Percentiles rank a stretch among this genome's conserved stretches.
Conservation (phyloP, 2,329 filamentous ascomycete genomes). For the Pleoardoris graminearum region DNA sequence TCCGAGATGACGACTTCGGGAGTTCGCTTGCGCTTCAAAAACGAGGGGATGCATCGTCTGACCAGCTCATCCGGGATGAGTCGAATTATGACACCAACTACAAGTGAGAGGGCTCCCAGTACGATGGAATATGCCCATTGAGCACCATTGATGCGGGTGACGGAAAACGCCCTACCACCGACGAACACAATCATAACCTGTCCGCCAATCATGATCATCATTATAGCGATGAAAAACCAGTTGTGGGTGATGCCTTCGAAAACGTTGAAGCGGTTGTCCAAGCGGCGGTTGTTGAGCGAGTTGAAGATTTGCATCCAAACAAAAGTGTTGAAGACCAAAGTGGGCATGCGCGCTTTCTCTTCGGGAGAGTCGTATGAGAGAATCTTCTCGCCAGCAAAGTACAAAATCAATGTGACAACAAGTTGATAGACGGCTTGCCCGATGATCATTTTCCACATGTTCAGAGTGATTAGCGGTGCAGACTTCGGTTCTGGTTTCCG, state of each 20-base stretch:
- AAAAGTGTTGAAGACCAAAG: slow-evolving; percentile 95
- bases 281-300: slow-evolving; percentile 91
- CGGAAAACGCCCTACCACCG: slow-evolving; percentile 79
- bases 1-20: slow-evolving; percentile 50
- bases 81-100: slow-evolving; percentile 79
- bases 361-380: slow-evolving; percentile 59
- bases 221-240: slow-evolving; percentile 86
- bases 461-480: slow-evolving; percentile 76
- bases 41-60: slow-evolving; percentile 46
- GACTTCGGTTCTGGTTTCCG: slow-evolving; percentile 78
- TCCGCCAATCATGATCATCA: slow-evolving; percentile 81
- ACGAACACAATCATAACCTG: slow-evolving; percentile 90
- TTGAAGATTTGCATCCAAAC: slow-evolving; percentile 99
- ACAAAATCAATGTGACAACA: slow-evolving; percentile 74
- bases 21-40: slow-evolving; percentile 48
- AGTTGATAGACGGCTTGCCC: slow-evolving; percentile 91
- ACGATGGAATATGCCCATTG: slow-evolving; percentile 90
- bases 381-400: slow-evolving; percentile 70
- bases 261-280: slow-evolving; percentile 95
- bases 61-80: slow-evolving; percentile 76
- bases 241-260: slow-evolving; percentile 86
- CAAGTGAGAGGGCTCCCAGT: slow-evolving; percentile 81
- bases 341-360: slow-evolving; percentile 61
- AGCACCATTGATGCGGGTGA: slow-evolving; percentile 67
- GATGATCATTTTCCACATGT: slow-evolving; percentile 99